phyloP scores from a whole-genome alignment of 2,329 filamentous ascomycete genomes.

The Delphinella strobiligena region DNA sequence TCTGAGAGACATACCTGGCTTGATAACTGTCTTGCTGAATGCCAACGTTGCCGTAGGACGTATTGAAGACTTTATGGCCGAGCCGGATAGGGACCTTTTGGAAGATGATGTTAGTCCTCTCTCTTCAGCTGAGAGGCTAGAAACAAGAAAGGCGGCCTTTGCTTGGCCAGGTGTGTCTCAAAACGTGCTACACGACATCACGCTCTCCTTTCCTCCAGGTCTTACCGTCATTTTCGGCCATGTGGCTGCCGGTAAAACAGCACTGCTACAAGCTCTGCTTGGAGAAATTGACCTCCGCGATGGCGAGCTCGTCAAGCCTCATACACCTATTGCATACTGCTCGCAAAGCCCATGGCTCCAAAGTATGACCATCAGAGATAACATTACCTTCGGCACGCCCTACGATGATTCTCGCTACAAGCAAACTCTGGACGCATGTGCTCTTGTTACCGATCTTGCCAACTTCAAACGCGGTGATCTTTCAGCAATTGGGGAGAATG shows the following conservation, averaged over 20 bases:
- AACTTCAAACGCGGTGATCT: slow-evolving; percentile 53
- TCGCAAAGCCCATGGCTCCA: slow-evolving; percentile 56
- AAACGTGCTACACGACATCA: slow-evolving; percentile 43
- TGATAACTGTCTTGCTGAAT: slow-evolving; percentile 69
- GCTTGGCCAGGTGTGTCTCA: slow-evolving; percentile 61
- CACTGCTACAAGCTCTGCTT: slow-evolving; percentile 45
- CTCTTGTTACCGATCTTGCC: slow-evolving; percentile 47
- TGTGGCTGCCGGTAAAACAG: slow-evolving; percentile 53
- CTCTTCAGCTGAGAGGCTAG: slow-evolving; percentile 23
- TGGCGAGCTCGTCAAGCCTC: slow-evolving; percentile 40
- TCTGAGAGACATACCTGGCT: slow-evolving; percentile 59
- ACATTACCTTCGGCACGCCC: slow-evolving; percentile 51
- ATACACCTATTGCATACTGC: slow-evolving; percentile 51
- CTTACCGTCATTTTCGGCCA: slow-evolving; percentile 52
- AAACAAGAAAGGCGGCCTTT: slow-evolving; percentile 57
- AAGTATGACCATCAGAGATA: slow-evolving; percentile 57
- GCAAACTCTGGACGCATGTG: slow-evolving; percentile 55
- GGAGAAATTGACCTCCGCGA: slow-evolving; percentile 44
- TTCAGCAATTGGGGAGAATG: slow-evolving; percentile 36
- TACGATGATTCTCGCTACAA: slow-evolving; percentile 60
- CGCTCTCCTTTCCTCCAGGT: slow-evolving; percentile 42
- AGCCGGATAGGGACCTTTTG: slow-evolving; percentile 54
- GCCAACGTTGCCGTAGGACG: slow-evolving; percentile 70
- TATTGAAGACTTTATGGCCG: slow-evolving; percentile 76
- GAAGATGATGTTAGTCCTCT: slow-evolving; percentile 13